phyloP scores from a whole-genome alignment of 148 eudicot genomes.

The Rhododendron henanense region DNA sequence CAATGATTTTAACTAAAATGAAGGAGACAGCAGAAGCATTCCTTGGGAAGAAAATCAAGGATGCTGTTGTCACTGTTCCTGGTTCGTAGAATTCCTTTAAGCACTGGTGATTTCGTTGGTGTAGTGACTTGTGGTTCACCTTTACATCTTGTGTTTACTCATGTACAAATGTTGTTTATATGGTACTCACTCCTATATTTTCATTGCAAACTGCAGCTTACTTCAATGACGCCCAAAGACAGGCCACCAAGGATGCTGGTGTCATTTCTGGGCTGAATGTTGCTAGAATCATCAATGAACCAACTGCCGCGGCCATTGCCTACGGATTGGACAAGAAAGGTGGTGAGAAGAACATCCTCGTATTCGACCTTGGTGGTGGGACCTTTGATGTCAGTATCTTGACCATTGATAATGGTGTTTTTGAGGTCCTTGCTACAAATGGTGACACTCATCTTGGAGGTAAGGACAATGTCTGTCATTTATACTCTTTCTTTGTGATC shows the following conservation, averaged over 20 bases:
- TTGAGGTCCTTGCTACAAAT: conserved; percentile 31
- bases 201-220: conserved; percentile 23
- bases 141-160: background rate
- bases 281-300: conserved; percentile 38
- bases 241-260: conserved; percentile 45
- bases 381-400: conserved; percentile 38
- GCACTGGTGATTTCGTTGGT: background rate
- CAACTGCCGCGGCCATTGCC: conserved; percentile 44
- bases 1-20: conserved; percentile 36
- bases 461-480: background rate
- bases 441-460: conserved; percentile 43
- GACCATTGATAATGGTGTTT: conserved; percentile 38
- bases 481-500: background rate
- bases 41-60: conserved; percentile 37
- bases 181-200: background rate
- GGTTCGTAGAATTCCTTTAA: conserved; percentile 16
- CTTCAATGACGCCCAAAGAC: conserved; percentile 40
- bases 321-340: conserved; percentile 40
- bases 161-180: background rate
- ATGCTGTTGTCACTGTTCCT: conserved; percentile 42
- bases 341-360: conserved; percentile 38
- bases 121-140: background rate
- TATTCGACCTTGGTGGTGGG: conserved; percentile 41
- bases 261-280: conserved; percentile 41
- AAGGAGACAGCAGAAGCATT: conserved; percentile 44